Percentiles rank a stretch among this genome's conserved stretches.
Evolutionary conservation across 352 stramenopile species (phyloP).

Genomic region (Nothophytophthora sp.): DNA sequence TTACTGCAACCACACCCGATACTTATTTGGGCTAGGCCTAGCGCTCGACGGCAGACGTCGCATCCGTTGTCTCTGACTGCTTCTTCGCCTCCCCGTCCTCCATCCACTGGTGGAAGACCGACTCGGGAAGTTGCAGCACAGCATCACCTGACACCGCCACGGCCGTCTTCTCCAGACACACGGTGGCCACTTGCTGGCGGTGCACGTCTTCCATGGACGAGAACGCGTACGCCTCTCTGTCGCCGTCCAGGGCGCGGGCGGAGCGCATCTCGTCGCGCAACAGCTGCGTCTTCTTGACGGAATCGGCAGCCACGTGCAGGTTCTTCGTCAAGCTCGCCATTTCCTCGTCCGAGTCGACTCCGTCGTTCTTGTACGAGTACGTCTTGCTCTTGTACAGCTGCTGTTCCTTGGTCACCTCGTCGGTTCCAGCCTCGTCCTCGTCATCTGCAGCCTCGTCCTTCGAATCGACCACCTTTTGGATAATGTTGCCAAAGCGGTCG

Average conservation of each 20-base stretch:
- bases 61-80: no score
- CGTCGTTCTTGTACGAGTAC: conserved; percentile 29
- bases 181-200: conserved; percentile 56
- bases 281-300: conserved; percentile 65
- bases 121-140: conserved; percentile 72
- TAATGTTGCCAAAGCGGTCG: conserved; percentile 38
- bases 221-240: conserved; percentile 42
- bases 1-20: no score
- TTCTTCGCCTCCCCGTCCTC: conserved; percentile 15
- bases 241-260: conserved; percentile 16
- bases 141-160: conserved; percentile 75
- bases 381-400: conserved; percentile 61
- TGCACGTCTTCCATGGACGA: conserved; percentile 76
- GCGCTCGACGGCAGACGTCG: no score
- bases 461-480: conserved; percentile 22
- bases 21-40: no score
- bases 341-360: conserved; percentile 54
- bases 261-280: conserved; percentile 46
- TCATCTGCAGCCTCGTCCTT: conserved; percentile 14
- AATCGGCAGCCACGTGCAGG: conserved; percentile 42
- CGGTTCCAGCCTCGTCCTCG: no score
- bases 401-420: conserved; percentile 28
- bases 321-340: conserved; percentile 62
- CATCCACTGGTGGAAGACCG: conserved; percentile 68
- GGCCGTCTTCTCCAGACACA: conserved; percentile 68